These are phyloP conservation scores for Populus alba DNA, from an alignment of 345 rosid genomes.

Conservation along the genomic window DNA sequence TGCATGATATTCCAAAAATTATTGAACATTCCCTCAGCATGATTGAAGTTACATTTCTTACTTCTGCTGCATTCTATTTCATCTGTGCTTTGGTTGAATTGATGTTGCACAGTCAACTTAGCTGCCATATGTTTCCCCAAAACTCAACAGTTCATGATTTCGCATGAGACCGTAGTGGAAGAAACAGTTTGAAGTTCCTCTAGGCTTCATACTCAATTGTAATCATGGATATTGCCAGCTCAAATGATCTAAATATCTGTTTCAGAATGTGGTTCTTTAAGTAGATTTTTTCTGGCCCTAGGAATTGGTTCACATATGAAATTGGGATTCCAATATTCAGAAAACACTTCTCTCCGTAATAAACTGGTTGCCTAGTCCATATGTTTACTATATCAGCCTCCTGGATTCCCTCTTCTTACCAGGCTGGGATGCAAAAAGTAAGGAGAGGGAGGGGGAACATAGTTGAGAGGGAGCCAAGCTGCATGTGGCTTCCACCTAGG, in stretches of 20 bases:
- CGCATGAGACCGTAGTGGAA: neutral
- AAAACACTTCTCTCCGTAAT: neutral
- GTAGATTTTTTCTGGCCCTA: neutral
- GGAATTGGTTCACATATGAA: neutral
- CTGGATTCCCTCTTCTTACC: neutral
- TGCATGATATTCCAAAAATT: constrained; percentile 12
- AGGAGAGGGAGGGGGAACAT: neutral
- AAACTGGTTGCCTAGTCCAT: neutral
- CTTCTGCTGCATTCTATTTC: neutral
- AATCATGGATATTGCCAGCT: neutral
- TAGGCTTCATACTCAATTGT: neutral
- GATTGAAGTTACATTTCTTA: neutral
- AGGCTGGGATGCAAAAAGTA: neutral
- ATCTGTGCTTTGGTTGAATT: neutral
- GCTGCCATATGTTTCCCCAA: neutral
- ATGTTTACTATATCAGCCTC: neutral
- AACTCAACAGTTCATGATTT: neutral
- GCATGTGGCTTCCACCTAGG: neutral
- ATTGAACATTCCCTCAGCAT: constrained; percentile 5
- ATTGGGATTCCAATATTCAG: neutral
- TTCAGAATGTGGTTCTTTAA: neutral
- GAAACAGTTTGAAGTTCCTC: neutral
- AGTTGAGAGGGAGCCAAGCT: too few relatives aligned
- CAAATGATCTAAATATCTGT: neutral
- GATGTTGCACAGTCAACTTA: too few relatives aligned